Percentiles rank a stretch among this genome's conserved stretches.
These are phyloP conservation scores for Pyrenophora graminea DNA, from an alignment of 2,329 filamentous ascomycete genomes.

Conservation along the genomic window DNA sequence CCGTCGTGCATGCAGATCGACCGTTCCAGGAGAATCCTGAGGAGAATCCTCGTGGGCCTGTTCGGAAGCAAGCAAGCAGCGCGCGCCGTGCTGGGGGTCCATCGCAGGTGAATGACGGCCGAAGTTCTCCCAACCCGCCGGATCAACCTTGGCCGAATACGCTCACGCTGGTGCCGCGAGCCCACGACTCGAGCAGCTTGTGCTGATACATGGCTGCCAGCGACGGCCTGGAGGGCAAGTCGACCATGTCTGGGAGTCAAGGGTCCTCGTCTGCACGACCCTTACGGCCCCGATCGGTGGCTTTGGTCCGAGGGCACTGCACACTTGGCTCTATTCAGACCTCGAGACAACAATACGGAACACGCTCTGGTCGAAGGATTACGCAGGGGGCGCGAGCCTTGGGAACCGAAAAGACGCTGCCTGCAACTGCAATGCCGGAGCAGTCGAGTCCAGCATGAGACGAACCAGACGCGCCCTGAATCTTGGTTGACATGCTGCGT, in stretches of 20 bases:
- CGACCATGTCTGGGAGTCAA: conserved; percentile 2
- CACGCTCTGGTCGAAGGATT: conserved; percentile 31
- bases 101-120: conserved; percentile 5
- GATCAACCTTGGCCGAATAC: conserved; percentile 22
- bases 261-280: conserved; percentile 14
- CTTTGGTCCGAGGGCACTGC: conserved; percentile 11
- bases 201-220: conserved; percentile 13
- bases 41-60: conserved; percentile 21
- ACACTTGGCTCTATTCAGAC: neutral
- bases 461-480: conserved; percentile 24
- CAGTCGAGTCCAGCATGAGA: conserved; percentile 34
- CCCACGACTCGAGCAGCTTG: conserved; percentile 1
- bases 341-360: conserved; percentile 20
- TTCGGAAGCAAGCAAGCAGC: conserved; percentile 35
- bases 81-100: conserved; percentile 9
- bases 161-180: conserved; percentile 16
- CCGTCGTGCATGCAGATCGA: conserved; percentile 48
- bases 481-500: too few species aligned
- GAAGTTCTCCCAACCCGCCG: conserved; percentile 22
- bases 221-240: neutral
- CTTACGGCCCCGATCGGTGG: conserved; percentile 37
- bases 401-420: conserved; percentile 27
- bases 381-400: conserved; percentile 21
- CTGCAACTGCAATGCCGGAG: neutral
- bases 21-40: conserved; percentile 34